These are phyloP conservation scores for Helichrysum umbraculigerum DNA, from an alignment of 129 eudicot species.

Conservation along the genomic window DNA sequence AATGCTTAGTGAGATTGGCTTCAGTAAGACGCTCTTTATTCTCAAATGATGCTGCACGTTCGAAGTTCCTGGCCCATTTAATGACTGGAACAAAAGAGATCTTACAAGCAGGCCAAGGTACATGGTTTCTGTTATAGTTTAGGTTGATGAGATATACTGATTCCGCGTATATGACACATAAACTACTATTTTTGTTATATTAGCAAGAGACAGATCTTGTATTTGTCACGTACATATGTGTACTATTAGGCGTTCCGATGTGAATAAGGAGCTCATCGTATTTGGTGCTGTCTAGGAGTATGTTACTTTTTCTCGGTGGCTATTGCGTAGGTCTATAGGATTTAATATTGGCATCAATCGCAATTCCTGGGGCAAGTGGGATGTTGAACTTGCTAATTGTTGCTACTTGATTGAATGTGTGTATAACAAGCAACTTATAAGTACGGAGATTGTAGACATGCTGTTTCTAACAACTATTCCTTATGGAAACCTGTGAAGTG, in stretches of 20 bases:
- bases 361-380: slow-evolving; percentile 8
- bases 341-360: no score
- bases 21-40: slow-evolving; percentile 94
- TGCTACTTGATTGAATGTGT: slow-evolving; percentile 7
- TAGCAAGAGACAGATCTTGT: slow-evolving; percentile 12
- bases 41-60: slow-evolving; percentile 77
- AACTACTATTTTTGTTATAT: neutral
- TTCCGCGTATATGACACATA: neutral
- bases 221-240: neutral
- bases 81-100: slow-evolving; percentile 95
- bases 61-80: slow-evolving; percentile 86
- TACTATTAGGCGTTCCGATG: neutral
- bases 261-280: neutral
- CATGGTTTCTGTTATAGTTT: neutral
- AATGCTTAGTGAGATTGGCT: slow-evolving; percentile 95
- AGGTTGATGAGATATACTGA: neutral
- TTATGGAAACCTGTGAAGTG: neutral
- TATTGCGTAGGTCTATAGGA: slow-evolving; percentile 1
- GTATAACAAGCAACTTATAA: neutral
- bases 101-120: slow-evolving; percentile 92
- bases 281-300: neutral
- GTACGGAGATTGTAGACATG: no score
- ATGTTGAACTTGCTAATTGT: slow-evolving; percentile 1
- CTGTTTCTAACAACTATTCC: no score
- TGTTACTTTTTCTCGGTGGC: no score